phyloP scores from a whole-genome alignment of 1,284 basidiomycete genomes.

The Cutaneotrichosporon sp. region DNA sequence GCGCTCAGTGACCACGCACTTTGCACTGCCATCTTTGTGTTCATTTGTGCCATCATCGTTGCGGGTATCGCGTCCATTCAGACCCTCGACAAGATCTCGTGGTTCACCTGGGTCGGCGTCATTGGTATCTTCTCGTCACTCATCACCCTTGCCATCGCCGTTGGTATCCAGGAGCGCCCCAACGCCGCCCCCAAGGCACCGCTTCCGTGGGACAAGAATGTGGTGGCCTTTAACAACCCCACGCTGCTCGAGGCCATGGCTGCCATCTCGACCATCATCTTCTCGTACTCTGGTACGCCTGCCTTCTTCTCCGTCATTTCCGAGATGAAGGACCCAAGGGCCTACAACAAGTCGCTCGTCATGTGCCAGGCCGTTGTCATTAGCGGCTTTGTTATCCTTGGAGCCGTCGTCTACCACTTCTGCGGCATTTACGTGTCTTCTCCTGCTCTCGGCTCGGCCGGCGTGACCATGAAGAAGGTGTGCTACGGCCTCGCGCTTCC shows the following conservation, averaged over 20 bases:
- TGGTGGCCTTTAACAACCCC: conserved; percentile 30
- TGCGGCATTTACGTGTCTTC: conserved; percentile 17
- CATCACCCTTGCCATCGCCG: conserved; percentile 43
- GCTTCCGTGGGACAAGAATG: conserved; percentile 35
- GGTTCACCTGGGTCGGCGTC: conserved; percentile 46
- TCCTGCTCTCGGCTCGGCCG: conserved; percentile 50
- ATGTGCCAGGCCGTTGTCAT: conserved; percentile 34
- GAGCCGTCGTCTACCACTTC: conserved; percentile 19
- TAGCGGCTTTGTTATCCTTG: conserved; percentile 21
- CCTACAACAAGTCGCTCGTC: conserved; percentile 35
- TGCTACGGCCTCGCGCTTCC: conserved; percentile 47
- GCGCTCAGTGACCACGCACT: conserved; percentile 36
- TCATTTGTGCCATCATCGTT: conserved; percentile 32
- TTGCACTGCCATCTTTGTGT: conserved; percentile 42
- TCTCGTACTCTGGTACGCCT: conserved; percentile 38
- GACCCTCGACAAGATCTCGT: conserved; percentile 40
- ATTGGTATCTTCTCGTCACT: conserved; percentile 30
- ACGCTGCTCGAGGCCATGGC: conserved; percentile 34
- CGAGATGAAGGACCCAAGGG: conserved; percentile 43
- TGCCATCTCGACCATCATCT: conserved; percentile 40
- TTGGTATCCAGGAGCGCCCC: conserved; percentile 45
- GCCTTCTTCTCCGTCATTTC: conserved; percentile 41
- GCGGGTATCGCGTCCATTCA: conserved; percentile 37
- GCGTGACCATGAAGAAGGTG: conserved; percentile 44
- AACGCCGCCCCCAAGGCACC: conserved; percentile 36